A percentile compares a stretch with the other conserved stretches of the same genome.
Conservation (phyloP, 202 grass and related monocot genomes). For the Setaria italica region DNA sequence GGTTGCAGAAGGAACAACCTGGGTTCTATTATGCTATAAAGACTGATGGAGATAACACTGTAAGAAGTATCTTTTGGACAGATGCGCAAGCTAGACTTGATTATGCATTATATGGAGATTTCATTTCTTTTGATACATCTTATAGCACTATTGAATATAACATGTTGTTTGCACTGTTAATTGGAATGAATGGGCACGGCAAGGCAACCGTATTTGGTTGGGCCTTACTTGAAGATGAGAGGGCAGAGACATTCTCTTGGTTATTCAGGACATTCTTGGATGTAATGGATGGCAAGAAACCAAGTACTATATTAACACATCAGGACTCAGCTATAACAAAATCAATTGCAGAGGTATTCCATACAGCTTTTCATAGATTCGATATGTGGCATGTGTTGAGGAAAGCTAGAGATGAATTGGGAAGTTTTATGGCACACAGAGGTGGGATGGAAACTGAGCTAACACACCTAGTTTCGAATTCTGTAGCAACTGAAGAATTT, state of each 20-base stretch:
- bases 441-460: neutral
- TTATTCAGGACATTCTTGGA: slow-evolving; percentile 31
- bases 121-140: slow-evolving; percentile 14
- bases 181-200: neutral
- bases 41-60: neutral
- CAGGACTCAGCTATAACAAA: neutral
- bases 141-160: neutral
- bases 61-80: slow-evolving; percentile 19
- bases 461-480: neutral
- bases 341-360: neutral
- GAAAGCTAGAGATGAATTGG: neutral
- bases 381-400: slow-evolving; percentile 21
- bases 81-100: neutral
- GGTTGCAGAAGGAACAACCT: too few relatives aligned
- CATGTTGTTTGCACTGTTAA: slow-evolving; percentile 9
- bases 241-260: slow-evolving; percentile 4
- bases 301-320: slow-evolving; percentile 7
- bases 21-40: neutral
- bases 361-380: neutral
- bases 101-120: slow-evolving; percentile 25
- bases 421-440: neutral
- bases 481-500: slow-evolving; percentile 2
- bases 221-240: slow-evolving; percentile 9
- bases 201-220: slow-evolving; percentile 4
- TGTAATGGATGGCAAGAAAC: slow-evolving; percentile 29